Base-by-base conservation (phyloP, 2,329 filamentous ascomycete genomes). In the Talaromyces sp. region DNA sequence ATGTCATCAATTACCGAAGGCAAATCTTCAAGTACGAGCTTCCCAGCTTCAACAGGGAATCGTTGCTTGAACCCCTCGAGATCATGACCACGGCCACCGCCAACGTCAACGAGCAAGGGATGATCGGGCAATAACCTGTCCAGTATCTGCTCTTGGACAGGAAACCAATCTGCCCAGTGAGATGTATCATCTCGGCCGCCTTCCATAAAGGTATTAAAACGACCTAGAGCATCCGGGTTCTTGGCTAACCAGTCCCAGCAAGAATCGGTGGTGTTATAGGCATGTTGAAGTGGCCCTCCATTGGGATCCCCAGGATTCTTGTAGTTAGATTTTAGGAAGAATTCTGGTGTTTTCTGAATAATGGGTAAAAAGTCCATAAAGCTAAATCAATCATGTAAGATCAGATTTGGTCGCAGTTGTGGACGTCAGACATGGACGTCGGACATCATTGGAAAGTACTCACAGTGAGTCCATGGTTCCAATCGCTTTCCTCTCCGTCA, bases 21-120 rank as follows among this genome's bases (percentile, higher is more conserved):
- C 2, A 81, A 72, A 68, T 85, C 84, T 66, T 85, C 81, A 0
- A 85, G 70, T 1, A 85, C 69, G 1, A 85, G 71, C 10, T 74
- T 74, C 3, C 82, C 82, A 0, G 77, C 74, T 0, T 72, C 71
- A 1, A 76, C 63, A 0, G 79, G 76, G 58, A 78, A 76, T 49
- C 76, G 72, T 0, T 69, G 62, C 10, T 65, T 72, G 66, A 82
- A 78, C 10, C n/a, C 29, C 19, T 29, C 8, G n/a, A 64, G 29
- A 31, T 64, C 61, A 58, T 64, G 61, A 19, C 61, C 61, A 27
- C 22, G 17, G 40, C 69, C 68, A 5, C 71, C 71, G 25, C 63
- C 70, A 13, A 72, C 40, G 25, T 72, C 70, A n/a, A 72, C 70
- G 15, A 71, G 47, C 1, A 72, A 61, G 22, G 34, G 22, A 19